These are phyloP conservation scores for Plasmodium fragile DNA, from an alignment of 169 alveolate genomes.

Conservation along the genomic window DNA sequence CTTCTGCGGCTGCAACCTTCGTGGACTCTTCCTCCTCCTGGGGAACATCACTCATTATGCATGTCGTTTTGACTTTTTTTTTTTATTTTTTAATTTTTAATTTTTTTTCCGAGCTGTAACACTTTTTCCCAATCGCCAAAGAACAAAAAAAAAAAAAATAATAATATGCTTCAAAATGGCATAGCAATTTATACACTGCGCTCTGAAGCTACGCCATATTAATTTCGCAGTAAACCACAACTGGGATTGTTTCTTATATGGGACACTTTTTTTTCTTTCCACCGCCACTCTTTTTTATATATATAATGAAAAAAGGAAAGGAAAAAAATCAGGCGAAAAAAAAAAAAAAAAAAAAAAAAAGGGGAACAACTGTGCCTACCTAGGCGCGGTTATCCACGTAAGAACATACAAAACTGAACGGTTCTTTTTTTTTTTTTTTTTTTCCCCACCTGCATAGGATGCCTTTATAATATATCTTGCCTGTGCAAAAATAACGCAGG, in stretches of 20 bases:
- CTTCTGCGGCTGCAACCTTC: background rate
- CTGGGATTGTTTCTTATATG: no score
- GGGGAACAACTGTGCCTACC: background rate
- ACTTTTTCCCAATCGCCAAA: background rate
- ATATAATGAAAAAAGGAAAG: background rate
- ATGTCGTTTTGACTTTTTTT: background rate
- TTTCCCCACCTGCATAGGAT: background rate
- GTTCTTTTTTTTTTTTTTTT: slow-evolving; percentile 33
- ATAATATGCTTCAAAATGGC: background rate
- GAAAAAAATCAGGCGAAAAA: background rate
- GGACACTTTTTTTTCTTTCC: background rate
- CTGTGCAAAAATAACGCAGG: background rate
- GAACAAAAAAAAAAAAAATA: background rate
- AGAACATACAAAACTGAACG: background rate
- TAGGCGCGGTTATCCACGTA: background rate
- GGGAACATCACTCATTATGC: background rate
- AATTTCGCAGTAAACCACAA: background rate
- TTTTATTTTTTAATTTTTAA: slow-evolving; percentile 15
- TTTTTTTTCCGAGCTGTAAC: background rate
- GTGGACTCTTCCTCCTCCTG: background rate
- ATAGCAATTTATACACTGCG: background rate
- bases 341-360: no score
- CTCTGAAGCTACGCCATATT: background rate
- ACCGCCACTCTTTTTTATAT: background rate
- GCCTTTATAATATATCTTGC: background rate